Evolutionary conservation across 148 eudicot genomes (phyloP), one percentile per base, ranked within the genome.

Genomic region (Suaeda aralocaspica): DNA sequence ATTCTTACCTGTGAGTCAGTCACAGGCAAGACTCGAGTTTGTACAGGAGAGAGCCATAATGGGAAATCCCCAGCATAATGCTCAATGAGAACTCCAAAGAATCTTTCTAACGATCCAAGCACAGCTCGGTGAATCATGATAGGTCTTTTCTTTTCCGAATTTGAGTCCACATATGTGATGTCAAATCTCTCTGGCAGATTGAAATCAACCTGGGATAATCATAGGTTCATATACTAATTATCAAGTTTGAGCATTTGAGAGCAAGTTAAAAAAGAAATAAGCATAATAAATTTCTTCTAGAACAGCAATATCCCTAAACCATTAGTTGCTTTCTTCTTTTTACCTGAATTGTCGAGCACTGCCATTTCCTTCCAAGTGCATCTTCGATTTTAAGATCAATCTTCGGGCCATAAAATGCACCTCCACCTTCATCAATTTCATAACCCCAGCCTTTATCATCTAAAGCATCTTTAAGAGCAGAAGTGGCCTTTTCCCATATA

Each of bases 291-390:
- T 29, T n/a, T 15, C 57, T 7, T 57, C 9, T 59, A 65, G 3
- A 66, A 31, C 14, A 11, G 18, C 19, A 34, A 33, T 15, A 62
- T 51, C 34, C 44, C 6, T 41, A 9, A 39, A 62, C 10, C 59
- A 52, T 67, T 31, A 21, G 42, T 41, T n/a, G n/a, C n/a, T 46
- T 3, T 36, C 33, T 33, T 21, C 31, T 29, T n/a, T 67, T 65
- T 64, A 78, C 99, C 96, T 94, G 97, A 80, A 91, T 85, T 46
- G 99, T 94, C 26, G 99, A 94, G 68, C 99, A 94, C 62, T 94
- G 99, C 99, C 99, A 94, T 80, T 91, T 94, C 82, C 99, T 89
- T 75, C 99, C 99, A 63, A 94, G 93, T 75, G 99, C 99, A 83
- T 94, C 99, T 82, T 94, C 99, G 64, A 94, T 94, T 80, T 94